A percentile compares a stretch with the other conserved stretches of the same genome.
Evolutionary conservation across 306 rosid genomes (phyloP).

Genomic region (Lablab purpureus): DNA sequence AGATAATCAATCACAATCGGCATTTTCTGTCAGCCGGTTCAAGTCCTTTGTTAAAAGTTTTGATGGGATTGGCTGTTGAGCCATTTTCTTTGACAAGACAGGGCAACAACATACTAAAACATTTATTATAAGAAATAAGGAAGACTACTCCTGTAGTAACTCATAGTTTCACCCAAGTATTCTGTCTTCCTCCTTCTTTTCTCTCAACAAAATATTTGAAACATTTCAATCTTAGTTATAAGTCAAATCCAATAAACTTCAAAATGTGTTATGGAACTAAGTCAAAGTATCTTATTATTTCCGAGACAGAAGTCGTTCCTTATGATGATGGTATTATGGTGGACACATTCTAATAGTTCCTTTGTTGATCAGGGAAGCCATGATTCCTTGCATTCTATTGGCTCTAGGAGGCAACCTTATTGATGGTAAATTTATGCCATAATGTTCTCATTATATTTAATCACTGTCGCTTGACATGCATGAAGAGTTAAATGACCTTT

Average conservation of each 20-base stretch:
- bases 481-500: slow-evolving; percentile 6
- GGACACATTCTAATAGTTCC: slow-evolving; percentile 42
- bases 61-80: not conserved
- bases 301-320: slow-evolving; percentile 7
- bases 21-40: not conserved
- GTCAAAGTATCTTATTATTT: not conserved
- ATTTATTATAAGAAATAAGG: slow-evolving; percentile 8
- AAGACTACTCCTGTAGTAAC: not conserved
- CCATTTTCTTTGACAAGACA: not conserved
- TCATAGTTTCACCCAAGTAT: not conserved
- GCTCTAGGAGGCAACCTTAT: slow-evolving; percentile 98
- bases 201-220: not conserved
- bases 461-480: not conserved
- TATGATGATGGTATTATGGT: slow-evolving; percentile 23
- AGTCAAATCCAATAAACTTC: slow-evolving; percentile 24
- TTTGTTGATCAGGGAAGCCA: slow-evolving; percentile 86
- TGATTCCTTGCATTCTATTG: slow-evolving; percentile 98
- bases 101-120: slow-evolving; percentile 2
- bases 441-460: not conserved
- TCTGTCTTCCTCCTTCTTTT: slow-evolving; percentile 3
- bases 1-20: not conserved
- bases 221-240: not conserved
- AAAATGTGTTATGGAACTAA: slow-evolving; percentile 29
- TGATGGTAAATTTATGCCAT: slow-evolving; percentile 70
- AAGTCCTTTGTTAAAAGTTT: slow-evolving; percentile 1